phyloP scores from a whole-genome alignment of 2,329 filamentous ascomycete species.

The Penicillium fuscoglaucum region DNA sequence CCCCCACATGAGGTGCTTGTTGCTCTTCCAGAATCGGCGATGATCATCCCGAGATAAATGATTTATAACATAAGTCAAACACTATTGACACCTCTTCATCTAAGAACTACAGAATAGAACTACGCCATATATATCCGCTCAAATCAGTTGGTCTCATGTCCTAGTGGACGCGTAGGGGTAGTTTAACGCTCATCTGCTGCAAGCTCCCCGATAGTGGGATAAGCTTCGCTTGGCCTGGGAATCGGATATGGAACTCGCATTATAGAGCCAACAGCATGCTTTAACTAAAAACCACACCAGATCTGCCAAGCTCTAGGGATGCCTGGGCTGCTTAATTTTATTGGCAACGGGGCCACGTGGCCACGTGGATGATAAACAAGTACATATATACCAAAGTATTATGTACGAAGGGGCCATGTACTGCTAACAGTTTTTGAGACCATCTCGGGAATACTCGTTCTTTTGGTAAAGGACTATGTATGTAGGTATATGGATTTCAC shows the following conservation, averaged over 20 bases:
- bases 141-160: background rate
- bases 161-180: background rate
- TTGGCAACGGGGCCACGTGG: background rate
- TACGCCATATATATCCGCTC: background rate
- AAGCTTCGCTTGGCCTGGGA: background rate
- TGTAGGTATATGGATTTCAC: no score
- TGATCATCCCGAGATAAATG: slow-evolving; percentile 1
- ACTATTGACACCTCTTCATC: background rate
- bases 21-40: background rate
- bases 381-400: background rate
- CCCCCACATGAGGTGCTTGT: slow-evolving; percentile 1
- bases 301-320: background rate
- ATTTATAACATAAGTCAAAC: background rate
- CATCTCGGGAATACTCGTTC: background rate
- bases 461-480: background rate
- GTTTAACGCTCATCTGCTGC: background rate
- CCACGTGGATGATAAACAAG: background rate
- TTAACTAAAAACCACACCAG: background rate
- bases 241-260: background rate
- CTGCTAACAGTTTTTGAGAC: background rate
- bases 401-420: background rate
- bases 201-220: background rate
- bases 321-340: background rate
- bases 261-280: background rate
- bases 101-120: background rate